phyloP scores from a whole-genome alignment of 306 rosid species.

The Gastrolobium villosum region DNA sequence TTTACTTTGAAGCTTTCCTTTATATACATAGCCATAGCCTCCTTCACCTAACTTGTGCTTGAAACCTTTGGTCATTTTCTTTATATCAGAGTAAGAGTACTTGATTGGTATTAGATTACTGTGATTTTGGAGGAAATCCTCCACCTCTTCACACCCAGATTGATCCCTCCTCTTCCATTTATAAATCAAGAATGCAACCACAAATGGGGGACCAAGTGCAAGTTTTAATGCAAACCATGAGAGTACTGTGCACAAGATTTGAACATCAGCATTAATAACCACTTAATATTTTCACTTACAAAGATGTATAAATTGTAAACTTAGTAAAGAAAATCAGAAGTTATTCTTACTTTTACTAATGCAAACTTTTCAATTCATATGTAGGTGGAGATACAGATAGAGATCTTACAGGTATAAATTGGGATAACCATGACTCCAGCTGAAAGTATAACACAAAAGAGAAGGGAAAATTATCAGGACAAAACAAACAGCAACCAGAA shows the following conservation, averaged over 20 bases:
- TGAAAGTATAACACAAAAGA: constrained; percentile 11
- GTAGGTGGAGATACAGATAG: neutral
- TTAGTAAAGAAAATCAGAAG: neutral
- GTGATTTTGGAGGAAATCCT: constrained; percentile 12
- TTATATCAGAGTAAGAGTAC: constrained; percentile 24
- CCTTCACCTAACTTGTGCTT: constrained; percentile 41
- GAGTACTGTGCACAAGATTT: constrained; percentile 11
- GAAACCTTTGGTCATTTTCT: constrained; percentile 26
- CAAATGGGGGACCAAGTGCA: neutral
- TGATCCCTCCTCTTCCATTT: constrained; percentile 29
- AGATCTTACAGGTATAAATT: constrained; percentile 15
- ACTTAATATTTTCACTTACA: neutral
- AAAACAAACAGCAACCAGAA: neutral
- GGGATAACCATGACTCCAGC: constrained; percentile 7
- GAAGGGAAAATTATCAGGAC: constrained; percentile 1
- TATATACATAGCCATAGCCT: constrained; percentile 29
- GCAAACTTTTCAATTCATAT: neutral
- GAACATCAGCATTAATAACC: neutral
- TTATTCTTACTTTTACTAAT: neutral
- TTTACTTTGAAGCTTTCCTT: constrained; percentile 28
- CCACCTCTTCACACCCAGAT: neutral
- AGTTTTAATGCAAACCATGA: neutral
- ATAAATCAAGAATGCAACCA: neutral
- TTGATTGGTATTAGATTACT: constrained; percentile 18
- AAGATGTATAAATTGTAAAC: neutral